A percentile compares a stretch with the other conserved stretches of the same genome.
These are phyloP conservation scores for Trametes gibbosa DNA, from an alignment of 768 basidiomycete genomes.

Conservation along the genomic window DNA sequence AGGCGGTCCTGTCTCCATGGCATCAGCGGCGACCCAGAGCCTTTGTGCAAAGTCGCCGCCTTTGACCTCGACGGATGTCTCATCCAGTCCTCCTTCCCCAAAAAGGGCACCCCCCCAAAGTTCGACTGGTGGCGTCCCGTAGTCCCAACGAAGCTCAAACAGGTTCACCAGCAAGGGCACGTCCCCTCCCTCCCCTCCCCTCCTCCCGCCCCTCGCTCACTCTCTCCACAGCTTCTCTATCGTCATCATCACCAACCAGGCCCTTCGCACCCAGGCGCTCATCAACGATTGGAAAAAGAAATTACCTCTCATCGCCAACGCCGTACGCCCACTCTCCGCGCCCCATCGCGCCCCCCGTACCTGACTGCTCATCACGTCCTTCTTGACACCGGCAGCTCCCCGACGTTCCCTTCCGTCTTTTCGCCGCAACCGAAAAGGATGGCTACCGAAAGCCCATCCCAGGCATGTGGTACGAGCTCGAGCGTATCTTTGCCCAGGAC, in stretches of 20 bases:
- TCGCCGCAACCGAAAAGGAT: conserved; percentile 76
- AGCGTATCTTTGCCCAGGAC: conserved; percentile 55
- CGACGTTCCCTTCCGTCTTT: conserved; percentile 69
- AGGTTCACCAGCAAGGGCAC: conserved; percentile 61
- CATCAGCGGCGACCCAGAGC: conserved; percentile 37
- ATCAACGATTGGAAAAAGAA: conserved; percentile 75
- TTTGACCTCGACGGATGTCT: conserved; percentile 90
- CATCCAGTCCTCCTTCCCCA: conserved; percentile 48
- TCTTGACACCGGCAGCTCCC: conserved; percentile 48
- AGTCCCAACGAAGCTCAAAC: conserved; percentile 63
- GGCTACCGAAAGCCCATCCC: conserved; percentile 82
- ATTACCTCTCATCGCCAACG: conserved; percentile 61
- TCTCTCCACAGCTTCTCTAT: conserved; percentile 53
- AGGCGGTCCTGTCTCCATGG: conserved; percentile 38
- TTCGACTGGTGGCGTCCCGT: conserved; percentile 75
- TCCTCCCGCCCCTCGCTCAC: background rate
- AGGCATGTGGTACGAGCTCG: conserved; percentile 80
- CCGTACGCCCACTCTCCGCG: conserved; percentile 37
- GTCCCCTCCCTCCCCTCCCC: background rate
- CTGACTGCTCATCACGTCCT: background rate
- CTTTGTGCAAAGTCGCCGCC: conserved; percentile 60
- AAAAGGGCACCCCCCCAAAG: conserved; percentile 44
- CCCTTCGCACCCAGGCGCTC: conserved; percentile 43
- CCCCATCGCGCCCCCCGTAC: background rate
- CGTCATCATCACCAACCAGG: conserved; percentile 83